A percentile compares a stretch with the other conserved stretches of the same genome.
Evolutionary conservation across 2,329 filamentous ascomycete genomes (phyloP).

Genomic region (Arthrobotrys iridis): DNA sequence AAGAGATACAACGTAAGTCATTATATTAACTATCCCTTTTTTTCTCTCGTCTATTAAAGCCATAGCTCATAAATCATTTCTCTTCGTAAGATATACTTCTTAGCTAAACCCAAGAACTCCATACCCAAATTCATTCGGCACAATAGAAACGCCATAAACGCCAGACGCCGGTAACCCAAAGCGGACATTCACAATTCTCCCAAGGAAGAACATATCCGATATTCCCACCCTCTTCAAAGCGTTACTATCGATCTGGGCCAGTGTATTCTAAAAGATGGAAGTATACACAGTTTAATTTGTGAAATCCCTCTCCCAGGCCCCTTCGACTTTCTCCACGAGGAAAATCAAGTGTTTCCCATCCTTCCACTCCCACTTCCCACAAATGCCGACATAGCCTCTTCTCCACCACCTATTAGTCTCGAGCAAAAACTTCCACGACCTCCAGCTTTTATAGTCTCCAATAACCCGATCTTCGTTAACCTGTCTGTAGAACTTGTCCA

Average conservation of each 20-base stretch:
- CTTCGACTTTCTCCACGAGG: slow-evolving; percentile 30
- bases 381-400: slow-evolving; percentile 30
- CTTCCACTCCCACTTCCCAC: slow-evolving; percentile 45
- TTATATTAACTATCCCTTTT: background rate
- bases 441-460: slow-evolving; percentile 43
- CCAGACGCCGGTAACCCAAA: background rate
- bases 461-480: slow-evolving; percentile 46
- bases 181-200: background rate
- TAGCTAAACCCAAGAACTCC: background rate
- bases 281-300: slow-evolving; percentile 17
- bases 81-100: background rate
- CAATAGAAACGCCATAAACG: background rate
- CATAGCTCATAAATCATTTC: background rate
- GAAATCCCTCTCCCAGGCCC: slow-evolving; percentile 52
- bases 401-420: slow-evolving; percentile 53
- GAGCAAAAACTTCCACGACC: slow-evolving; percentile 46
- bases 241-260: background rate
- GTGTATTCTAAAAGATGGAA: background rate
- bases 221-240: no score
- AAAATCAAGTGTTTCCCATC: slow-evolving; percentile 41
- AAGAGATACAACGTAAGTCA: background rate
- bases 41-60: background rate
- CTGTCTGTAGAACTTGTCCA: slow-evolving; percentile 48
- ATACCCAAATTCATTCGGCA: background rate
- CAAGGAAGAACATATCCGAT: no score